Conservation (phyloP, 441 rosid species). For the Arabidopsis hybrid region DNA sequence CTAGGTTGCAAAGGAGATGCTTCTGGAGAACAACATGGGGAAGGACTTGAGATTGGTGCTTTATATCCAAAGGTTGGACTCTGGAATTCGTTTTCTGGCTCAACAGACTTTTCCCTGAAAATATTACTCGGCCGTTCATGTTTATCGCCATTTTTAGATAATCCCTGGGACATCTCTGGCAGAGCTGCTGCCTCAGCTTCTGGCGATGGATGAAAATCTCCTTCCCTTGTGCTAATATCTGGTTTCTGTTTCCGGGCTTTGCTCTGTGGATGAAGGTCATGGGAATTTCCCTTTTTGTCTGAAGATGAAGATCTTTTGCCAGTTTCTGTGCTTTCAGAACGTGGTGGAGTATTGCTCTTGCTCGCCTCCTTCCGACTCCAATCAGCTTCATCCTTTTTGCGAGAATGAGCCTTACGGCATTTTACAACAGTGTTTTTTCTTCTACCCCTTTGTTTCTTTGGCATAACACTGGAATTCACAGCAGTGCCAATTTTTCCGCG, state of each 20-base stretch:
- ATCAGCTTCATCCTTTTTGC: conserved; percentile 48
- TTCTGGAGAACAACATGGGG: conserved; percentile 55
- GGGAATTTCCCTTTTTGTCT: conserved; percentile 48
- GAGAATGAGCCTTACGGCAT: conserved; percentile 54
- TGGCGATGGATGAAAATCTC: conserved; percentile 44
- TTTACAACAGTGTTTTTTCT: conserved; percentile 43
- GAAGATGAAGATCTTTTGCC: conserved; percentile 55
- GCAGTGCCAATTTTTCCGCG: conserved; percentile 46
- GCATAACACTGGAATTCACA: conserved; percentile 45
- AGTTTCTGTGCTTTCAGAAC: conserved; percentile 45
- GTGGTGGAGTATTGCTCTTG: conserved; percentile 47
- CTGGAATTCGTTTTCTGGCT: conserved; percentile 52
- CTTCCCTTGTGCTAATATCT: conserved; percentile 44
- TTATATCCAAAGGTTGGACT: conserved; percentile 71
- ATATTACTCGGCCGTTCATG: conserved; percentile 46
- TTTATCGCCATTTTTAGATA: conserved; percentile 49
- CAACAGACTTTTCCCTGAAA: conserved; percentile 46
- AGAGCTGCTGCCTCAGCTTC: conserved; percentile 37
- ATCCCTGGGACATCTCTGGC: conserved; percentile 33
- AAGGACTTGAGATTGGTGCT: conserved; percentile 53
- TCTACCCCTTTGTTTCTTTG: conserved; percentile 51
- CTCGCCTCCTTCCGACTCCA: conserved; percentile 48
- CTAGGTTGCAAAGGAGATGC: conserved; percentile 48
- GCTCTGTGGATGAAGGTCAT: conserved; percentile 41
- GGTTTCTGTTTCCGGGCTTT: conserved; percentile 39